Base-by-base conservation (phyloP, 441 rosid genomes). In the Biscutella auriculata region DNA sequence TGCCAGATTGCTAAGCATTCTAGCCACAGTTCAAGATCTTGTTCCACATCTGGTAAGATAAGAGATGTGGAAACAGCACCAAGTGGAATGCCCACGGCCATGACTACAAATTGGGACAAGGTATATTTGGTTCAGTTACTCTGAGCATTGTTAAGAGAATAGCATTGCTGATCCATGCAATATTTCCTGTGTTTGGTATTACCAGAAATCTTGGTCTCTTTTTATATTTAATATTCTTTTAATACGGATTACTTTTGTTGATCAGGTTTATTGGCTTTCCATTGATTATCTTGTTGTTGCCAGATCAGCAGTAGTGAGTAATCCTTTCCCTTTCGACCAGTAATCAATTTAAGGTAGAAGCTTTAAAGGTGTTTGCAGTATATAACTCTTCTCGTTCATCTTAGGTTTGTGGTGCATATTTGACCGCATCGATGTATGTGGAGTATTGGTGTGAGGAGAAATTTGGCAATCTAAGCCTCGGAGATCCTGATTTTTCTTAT, bases 401-500 rank as follows among this genome's bases (percentile, higher is more conserved):
- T 26, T 62, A 93, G 98, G 71, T 66, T 55, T 93, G 90, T 78
- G 96, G 98, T 50, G 82, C 87, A 12, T 81, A 78, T 81, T 87
- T 93, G 74, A 83, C 97, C 39, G 77, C 98, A 37, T 67, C 83
- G 60, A 77, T 93, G 92, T 93, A 85, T 60, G 90, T 88, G 74
- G 98, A 93, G 72, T 74, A 93, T 55, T 93, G 98, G 98, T 88
- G 98, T 74, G 92, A 93, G 77, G 95, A 88, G 74, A 75, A 83
- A 73, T 93, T 80, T 72, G 79, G 75, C 17, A 50, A 71, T 68
- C 85, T 93, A 57, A 79, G 80, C 54, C 70, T 93, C 56, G 98
- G 98, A 36, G 85, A 63, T 65, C 97, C 98, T 21, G 96, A 93
- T 79, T 88, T 93, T 76, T 80, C 95, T 48, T 79, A 79, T 73